phyloP scores from a whole-genome alignment of 2,329 filamentous ascomycete genomes.

The Penicillium sp. region DNA sequence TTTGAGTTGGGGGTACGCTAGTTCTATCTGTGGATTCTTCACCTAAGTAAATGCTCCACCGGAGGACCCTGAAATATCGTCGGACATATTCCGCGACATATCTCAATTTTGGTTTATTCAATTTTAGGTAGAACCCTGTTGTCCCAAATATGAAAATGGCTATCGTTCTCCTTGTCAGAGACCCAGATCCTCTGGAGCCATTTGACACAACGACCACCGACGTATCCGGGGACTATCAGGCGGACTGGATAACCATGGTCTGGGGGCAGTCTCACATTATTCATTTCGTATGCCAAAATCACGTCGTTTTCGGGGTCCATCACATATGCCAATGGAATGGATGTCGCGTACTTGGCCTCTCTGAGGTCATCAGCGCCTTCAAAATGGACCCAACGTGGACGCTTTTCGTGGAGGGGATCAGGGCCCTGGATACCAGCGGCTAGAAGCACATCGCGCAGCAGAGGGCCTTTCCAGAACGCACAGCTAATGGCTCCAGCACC shows the following conservation, averaged over 20 bases:
- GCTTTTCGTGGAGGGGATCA: background rate
- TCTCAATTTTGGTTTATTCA: no score
- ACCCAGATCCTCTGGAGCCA: conserved; percentile 47
- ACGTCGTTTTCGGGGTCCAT: conserved; percentile 54
- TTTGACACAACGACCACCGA: conserved; percentile 64
- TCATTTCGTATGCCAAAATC: conserved; percentile 70
- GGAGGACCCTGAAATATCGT: no score
- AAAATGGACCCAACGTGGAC: background rate
- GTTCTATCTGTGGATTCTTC: no score
- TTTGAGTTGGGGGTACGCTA: no score
- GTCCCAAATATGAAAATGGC: background rate
- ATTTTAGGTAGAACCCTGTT: background rate
- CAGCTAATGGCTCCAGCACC: background rate
- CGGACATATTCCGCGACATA: no score
- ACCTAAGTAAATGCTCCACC: no score
- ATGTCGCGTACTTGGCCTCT: background rate
- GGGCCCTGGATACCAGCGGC: background rate
- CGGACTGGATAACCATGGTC: conserved; percentile 68
- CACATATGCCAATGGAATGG: background rate
- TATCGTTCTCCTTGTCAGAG: background rate
- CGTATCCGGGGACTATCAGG: conserved; percentile 64
- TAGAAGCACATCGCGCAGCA: background rate
- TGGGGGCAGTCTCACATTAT: conserved; percentile 61
- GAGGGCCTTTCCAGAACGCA: background rate
- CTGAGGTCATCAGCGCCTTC: background rate